These are phyloP conservation scores for Ciborinia camelliae DNA, from an alignment of 2,329 filamentous ascomycete genomes.

Conservation along the genomic window DNA sequence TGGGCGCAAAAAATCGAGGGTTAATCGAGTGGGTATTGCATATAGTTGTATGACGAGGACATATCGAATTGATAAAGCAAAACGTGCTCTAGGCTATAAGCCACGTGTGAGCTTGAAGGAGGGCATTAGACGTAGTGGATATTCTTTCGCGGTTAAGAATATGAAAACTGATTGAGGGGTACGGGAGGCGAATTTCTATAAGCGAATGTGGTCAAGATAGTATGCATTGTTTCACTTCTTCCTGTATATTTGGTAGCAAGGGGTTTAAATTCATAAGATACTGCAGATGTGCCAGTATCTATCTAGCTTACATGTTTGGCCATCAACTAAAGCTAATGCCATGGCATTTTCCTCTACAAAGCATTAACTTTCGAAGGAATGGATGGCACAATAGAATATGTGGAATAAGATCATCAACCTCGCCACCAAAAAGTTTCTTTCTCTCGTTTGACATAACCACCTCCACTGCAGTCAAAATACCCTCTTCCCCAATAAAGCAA, in stretches of 20 bases:
- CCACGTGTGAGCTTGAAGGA: neutral
- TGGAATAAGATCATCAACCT: constrained; percentile 3
- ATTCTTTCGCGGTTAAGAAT: neutral
- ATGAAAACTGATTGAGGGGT: neutral
- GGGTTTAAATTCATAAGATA: constrained; percentile 6
- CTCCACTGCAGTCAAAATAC: constrained; percentile 4
- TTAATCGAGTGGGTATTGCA: neutral
- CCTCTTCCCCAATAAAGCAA: constrained; percentile 13
- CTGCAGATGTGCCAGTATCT: constrained; percentile 10
- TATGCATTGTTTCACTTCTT: neutral
- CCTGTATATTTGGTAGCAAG: neutral
- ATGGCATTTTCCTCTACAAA: neutral
- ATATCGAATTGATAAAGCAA: neutral
- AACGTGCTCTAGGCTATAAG: neutral
- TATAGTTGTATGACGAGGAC: neutral
- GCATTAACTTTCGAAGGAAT: neutral
- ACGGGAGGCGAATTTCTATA: too few species aligned
- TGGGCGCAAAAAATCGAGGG: constrained; percentile 10
- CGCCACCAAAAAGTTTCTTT: constrained; percentile 9
- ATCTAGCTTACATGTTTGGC: neutral
- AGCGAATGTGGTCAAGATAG: neutral
- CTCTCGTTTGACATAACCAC: neutral
- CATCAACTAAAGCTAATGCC: neutral
- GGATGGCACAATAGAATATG: neutral
- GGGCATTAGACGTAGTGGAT: neutral